Conservation (phyloP, 768 basidiomycete species). For the Leccinum ochraceum region DNA sequence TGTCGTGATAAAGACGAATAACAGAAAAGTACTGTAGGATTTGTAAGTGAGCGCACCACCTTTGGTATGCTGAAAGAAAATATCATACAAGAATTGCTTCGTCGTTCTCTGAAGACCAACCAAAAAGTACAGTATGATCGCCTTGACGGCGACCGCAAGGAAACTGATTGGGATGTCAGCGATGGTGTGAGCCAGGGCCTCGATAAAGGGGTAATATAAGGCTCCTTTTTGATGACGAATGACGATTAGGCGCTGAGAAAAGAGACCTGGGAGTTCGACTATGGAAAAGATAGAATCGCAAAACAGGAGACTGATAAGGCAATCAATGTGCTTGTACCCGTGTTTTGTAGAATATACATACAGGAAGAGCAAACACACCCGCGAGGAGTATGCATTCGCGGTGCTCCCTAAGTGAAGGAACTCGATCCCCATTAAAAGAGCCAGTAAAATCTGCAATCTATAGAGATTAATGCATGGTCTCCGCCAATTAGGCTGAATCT, state of each 20-base stretch:
- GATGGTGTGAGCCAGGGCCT: slow-evolving; percentile 43
- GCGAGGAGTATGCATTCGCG: slow-evolving; percentile 43
- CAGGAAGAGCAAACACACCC: slow-evolving; percentile 81
- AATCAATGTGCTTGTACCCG: background rate
- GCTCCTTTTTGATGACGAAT: slow-evolving; percentile 44
- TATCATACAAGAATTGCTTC: slow-evolving; percentile 22
- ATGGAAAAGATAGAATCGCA: slow-evolving; percentile 54
- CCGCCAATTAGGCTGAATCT: background rate
- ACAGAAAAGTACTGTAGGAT: slow-evolving; percentile 52
- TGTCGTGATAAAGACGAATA: slow-evolving; percentile 54
- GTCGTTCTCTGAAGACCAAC: slow-evolving; percentile 20
- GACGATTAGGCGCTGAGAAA: slow-evolving; percentile 45
- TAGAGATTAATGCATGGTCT: background rate
- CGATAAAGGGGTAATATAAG: slow-evolving; percentile 51
- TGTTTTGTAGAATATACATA: slow-evolving; percentile 32
- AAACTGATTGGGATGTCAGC: slow-evolving; percentile 47
- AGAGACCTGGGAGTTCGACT: slow-evolving; percentile 52
- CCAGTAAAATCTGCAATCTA: slow-evolving; percentile 38
- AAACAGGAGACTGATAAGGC: slow-evolving; percentile 43
- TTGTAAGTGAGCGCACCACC: slow-evolving; percentile 32
- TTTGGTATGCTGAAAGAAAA: background rate
- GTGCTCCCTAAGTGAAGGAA: slow-evolving; percentile 41
- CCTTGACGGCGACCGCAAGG: slow-evolving; percentile 13
- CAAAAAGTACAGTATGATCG: slow-evolving; percentile 20
- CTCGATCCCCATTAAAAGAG: slow-evolving; percentile 33